Percentiles rank a stretch among this genome's conserved stretches.
These are phyloP conservation scores for Rutstroemia sydowiana DNA, from an alignment of 2,329 filamentous ascomycete genomes.

Conservation along the genomic window DNA sequence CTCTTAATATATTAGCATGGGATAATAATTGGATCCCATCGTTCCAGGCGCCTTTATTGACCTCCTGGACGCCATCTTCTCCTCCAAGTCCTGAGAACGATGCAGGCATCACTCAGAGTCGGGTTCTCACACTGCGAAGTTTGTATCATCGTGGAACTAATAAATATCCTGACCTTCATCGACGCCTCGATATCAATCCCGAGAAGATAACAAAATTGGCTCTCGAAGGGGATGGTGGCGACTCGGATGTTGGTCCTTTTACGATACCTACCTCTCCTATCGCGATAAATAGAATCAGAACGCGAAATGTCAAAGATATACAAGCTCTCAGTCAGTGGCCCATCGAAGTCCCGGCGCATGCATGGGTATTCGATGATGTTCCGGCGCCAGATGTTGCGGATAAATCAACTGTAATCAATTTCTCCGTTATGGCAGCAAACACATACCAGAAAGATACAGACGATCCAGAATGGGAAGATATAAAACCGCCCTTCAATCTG, in stretches of 20 bases:
- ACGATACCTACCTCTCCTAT: conserved; percentile 2
- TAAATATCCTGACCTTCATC: conserved; percentile 4
- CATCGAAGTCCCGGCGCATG: background rate
- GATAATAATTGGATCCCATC: conserved; percentile 4
- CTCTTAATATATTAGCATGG: conserved; percentile 2
- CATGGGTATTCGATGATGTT: conserved; percentile 33
- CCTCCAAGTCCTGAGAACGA: background rate
- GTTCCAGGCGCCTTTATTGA: background rate
- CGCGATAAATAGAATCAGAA: conserved; percentile 4
- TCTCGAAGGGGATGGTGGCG: background rate
- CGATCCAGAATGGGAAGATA: conserved; percentile 71
- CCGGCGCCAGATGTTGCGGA: conserved; percentile 73
- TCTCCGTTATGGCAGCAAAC: conserved; percentile 80
- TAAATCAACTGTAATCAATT: conserved; percentile 70
- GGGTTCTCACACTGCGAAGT: conserved; percentile 7
- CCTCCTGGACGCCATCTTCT: conserved; percentile 1
- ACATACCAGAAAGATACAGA: conserved; percentile 71
- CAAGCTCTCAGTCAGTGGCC: conserved; percentile 4
- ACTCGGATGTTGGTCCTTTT: conserved; percentile 4
- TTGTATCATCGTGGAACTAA: conserved; percentile 8
- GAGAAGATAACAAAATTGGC: conserved; percentile 4
- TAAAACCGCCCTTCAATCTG: conserved; percentile 58
- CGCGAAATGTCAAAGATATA: conserved; percentile 6
- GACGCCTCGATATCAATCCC: conserved; percentile 5
- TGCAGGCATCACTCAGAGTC: background rate